Evolutionary conservation across 495 filamentous ascomycete genomes (phyloP).

Genomic region (Aspergillus mulundensis): DNA sequence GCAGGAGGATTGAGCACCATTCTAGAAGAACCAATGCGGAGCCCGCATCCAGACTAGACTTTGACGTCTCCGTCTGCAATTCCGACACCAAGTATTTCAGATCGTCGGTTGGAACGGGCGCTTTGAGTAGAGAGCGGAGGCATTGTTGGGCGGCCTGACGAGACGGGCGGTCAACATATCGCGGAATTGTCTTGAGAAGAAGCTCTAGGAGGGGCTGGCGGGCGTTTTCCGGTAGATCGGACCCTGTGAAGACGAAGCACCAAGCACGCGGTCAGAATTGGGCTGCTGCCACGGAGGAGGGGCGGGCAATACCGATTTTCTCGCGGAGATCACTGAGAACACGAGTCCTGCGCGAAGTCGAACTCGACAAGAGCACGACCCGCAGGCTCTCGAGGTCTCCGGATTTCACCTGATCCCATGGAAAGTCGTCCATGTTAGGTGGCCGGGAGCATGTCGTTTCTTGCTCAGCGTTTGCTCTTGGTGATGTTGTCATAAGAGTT

Average conservation of each 20-base stretch:
- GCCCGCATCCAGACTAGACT: slow-evolving; percentile 66
- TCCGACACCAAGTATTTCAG: slow-evolving; percentile 58
- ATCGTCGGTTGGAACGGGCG: slow-evolving; percentile 43
- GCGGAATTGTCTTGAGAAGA: slow-evolving; percentile 79
- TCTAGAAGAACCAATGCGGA: slow-evolving; percentile 87
- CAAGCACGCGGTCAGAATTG: background rate
- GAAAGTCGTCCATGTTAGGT: slow-evolving; percentile 44
- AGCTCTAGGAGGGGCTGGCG: slow-evolving; percentile 54
- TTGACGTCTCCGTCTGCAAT: slow-evolving; percentile 61
- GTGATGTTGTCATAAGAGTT: slow-evolving; percentile 48
- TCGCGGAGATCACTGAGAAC: slow-evolving; percentile 48
- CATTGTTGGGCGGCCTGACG: slow-evolving; percentile 76
- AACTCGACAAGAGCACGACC: slow-evolving; percentile 45
- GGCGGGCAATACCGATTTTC: slow-evolving; percentile 35
- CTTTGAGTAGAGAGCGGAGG: slow-evolving; percentile 59
- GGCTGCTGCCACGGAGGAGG: background rate
- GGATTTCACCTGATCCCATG: slow-evolving; percentile 47
- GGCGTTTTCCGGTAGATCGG: slow-evolving; percentile 33
- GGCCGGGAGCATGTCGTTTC: slow-evolving; percentile 25
- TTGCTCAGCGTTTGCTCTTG: slow-evolving; percentile 3
- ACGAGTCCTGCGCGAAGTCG: slow-evolving; percentile 44
- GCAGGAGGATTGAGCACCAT: slow-evolving; percentile 77
- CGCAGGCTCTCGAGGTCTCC: slow-evolving; percentile 45
- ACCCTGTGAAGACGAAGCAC: slow-evolving; percentile 17
- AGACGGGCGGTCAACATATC: slow-evolving; percentile 81